Evolutionary conservation across 257 asterid species (phyloP).

Genomic region (Mitragyna speciosa): DNA sequence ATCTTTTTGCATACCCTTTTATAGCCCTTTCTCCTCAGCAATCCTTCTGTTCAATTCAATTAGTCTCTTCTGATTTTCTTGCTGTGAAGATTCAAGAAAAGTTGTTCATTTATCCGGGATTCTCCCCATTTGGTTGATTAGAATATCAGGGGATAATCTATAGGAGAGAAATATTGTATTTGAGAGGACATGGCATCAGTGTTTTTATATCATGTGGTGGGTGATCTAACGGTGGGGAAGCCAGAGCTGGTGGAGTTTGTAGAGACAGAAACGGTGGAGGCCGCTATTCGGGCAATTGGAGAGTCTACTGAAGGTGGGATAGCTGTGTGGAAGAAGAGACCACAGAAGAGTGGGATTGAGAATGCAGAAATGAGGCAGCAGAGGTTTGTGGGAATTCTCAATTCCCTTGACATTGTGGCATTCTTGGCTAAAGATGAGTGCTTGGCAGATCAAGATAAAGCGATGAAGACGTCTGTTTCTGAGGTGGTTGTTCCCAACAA

Average conservation of each 20-base stretch:
- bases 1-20: constrained; percentile 56
- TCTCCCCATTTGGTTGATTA: background rate
- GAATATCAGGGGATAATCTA: too few species aligned
- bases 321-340: constrained; percentile 84
- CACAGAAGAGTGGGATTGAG: constrained; percentile 54
- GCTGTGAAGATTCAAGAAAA: background rate
- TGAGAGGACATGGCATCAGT: constrained; percentile 65
- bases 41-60: background rate
- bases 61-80: background rate
- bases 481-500: constrained; percentile 61
- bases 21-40: constrained; percentile 7
- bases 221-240: constrained; percentile 99
- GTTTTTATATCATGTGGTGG: constrained; percentile 90
- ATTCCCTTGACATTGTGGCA: constrained; percentile 77
- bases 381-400: constrained; percentile 88
- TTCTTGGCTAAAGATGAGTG: constrained; percentile 74
- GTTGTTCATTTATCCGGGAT: background rate
- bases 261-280: constrained; percentile 79
- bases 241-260: constrained; percentile 85
- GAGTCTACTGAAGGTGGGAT: constrained; percentile 91
- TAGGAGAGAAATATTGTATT: background rate
- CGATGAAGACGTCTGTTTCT: constrained; percentile 81
- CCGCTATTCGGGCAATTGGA: constrained; percentile 80
- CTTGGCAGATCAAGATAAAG: constrained; percentile 69
- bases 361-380: constrained; percentile 70